phyloP scores from a whole-genome alignment of 345 rosid genomes.

The Bruguiera sexangula region DNA sequence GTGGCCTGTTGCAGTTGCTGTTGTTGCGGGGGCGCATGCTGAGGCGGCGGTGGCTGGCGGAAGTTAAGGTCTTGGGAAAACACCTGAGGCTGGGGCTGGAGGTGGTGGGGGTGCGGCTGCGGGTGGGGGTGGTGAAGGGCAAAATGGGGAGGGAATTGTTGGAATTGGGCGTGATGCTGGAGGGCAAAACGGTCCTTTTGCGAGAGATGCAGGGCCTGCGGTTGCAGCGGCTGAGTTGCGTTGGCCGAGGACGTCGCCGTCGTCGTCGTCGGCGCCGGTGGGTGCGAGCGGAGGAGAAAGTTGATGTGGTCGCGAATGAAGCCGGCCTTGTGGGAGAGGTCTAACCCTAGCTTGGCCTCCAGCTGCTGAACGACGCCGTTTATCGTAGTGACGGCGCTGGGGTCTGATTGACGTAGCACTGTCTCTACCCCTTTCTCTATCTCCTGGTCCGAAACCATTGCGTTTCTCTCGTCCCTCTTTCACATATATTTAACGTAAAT shows the following conservation, averaged over 20 bases:
- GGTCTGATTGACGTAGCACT: constrained; percentile 73
- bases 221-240: not conserved
- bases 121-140: constrained; percentile 32
- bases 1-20: constrained; percentile 22
- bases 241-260: constrained; percentile 7
- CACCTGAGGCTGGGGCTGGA: constrained; percentile 15
- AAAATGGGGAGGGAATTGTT: constrained; percentile 31
- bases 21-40: constrained; percentile 20
- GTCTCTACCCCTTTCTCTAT: constrained; percentile 76
- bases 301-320: constrained; percentile 84
- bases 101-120: constrained; percentile 7
- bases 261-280: not conserved
- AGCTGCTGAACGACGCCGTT: constrained; percentile 80
- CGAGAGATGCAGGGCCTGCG: constrained; percentile 22
- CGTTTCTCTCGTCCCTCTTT: constrained; percentile 19
- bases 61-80: constrained; percentile 67
- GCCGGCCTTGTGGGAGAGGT: constrained; percentile 72
- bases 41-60: constrained; percentile 44
- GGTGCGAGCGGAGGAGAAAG: constrained; percentile 53
- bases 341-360: constrained; percentile 74
- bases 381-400: constrained; percentile 54
- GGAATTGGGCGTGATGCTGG: constrained; percentile 44
- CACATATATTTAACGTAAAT: constrained; percentile 35
- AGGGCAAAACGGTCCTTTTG: constrained; percentile 60
- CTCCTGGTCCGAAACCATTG: constrained; percentile 82